Evolutionary conservation across 345 rosid genomes (phyloP).

Genomic region (Kandelia obovata): DNA sequence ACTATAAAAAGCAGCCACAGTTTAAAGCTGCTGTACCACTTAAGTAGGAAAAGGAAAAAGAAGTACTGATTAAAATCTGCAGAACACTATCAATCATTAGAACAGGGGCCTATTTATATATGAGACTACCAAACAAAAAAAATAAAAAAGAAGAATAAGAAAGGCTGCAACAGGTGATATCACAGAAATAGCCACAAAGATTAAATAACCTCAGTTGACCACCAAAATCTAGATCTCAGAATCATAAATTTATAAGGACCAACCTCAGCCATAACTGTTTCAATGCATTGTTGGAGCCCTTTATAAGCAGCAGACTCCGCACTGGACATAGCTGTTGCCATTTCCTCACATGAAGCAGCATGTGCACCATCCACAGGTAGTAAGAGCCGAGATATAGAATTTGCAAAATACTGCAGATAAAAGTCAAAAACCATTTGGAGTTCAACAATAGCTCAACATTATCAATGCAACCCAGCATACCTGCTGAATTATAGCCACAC

Average conservation of each 20-base stretch:
- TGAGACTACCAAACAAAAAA: background rate
- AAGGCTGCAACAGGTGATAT: background rate
- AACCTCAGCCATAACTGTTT: constrained; percentile 99
- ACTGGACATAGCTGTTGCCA: constrained; percentile 94
- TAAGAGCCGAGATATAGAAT: constrained; percentile 89
- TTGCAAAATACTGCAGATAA: constrained; percentile 73
- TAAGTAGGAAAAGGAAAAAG: background rate
- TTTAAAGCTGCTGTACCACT: background rate
- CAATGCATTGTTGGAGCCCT: constrained; percentile 99
- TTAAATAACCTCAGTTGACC: background rate
- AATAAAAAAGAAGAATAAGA: too few species aligned
- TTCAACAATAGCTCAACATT: background rate
- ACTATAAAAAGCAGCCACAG: background rate
- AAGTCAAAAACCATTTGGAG: constrained; percentile 1
- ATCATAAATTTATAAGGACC: constrained; percentile 14
- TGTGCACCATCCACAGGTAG: constrained; percentile 98
- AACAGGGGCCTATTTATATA: too few species aligned
- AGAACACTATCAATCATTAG: background rate
- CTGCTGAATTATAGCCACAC: constrained; percentile 91
- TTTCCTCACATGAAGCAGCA: constrained; percentile 98
- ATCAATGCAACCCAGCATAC: constrained; percentile 19
- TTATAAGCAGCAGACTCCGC: constrained; percentile 99
- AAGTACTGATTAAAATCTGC: background rate
- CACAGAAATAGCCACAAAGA: background rate
- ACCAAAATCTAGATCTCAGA: constrained; percentile 3